Percentiles rank a stretch among this genome's conserved stretches.
phyloP scores from a whole-genome alignment of 495 filamentous ascomycete genomes.

The Penicillium arizonense region DNA sequence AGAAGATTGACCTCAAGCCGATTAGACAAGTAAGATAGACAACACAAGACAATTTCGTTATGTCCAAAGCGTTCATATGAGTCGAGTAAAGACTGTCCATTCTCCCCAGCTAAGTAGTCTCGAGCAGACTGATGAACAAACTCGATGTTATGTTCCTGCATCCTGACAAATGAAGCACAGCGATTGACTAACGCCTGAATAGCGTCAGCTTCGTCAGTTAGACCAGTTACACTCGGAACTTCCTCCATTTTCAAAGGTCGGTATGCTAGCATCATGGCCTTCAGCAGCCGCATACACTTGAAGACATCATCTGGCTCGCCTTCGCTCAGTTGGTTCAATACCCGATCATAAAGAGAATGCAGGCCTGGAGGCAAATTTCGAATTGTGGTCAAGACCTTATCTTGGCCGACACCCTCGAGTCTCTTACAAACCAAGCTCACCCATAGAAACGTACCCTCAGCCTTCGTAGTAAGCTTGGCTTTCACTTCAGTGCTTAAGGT shows the following conservation, averaged over 20 bases:
- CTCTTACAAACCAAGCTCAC: constrained; percentile 26
- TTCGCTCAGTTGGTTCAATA: constrained; percentile 6
- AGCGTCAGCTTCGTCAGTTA: background rate
- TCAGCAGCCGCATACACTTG: constrained; percentile 1
- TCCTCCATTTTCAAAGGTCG: constrained; percentile 10
- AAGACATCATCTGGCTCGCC: background rate
- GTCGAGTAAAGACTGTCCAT: constrained; percentile 4
- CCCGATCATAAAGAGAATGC: constrained; percentile 7
- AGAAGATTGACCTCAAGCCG: constrained; percentile 16
- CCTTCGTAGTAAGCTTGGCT: constrained; percentile 8
- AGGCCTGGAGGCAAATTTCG: constrained; percentile 8
- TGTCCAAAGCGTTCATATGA: constrained; percentile 16
- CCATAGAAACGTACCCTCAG: constrained; percentile 33
- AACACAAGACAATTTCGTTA: constrained; percentile 12
- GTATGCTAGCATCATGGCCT: constrained; percentile 6
- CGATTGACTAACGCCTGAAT: background rate
- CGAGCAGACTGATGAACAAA: constrained; percentile 22
- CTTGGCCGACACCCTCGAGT: constrained; percentile 4
- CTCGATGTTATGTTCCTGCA: constrained; percentile 11
- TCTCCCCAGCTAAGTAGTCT: constrained; percentile 15
- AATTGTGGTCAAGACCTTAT: constrained; percentile 3
- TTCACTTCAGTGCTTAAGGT: background rate
- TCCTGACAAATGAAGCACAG: constrained; percentile 18
- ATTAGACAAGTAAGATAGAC: constrained; percentile 16
- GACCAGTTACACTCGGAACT: background rate